A percentile compares a stretch with the other conserved stretches of the same genome.
Conservation (phyloP, 768 basidiomycete species). For the Aureoboletus auriporus region DNA sequence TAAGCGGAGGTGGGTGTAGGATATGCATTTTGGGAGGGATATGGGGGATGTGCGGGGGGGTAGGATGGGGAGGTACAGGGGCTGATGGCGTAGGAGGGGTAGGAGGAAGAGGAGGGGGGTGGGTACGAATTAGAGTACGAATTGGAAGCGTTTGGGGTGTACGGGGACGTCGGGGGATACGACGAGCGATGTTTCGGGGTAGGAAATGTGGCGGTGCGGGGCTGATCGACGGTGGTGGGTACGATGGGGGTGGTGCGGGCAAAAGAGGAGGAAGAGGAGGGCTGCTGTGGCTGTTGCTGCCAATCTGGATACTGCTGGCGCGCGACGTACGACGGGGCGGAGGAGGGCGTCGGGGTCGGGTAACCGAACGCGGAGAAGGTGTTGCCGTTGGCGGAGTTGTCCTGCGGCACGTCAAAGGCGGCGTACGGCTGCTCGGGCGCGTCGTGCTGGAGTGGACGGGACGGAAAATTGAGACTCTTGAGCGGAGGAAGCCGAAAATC, state of each 20-base stretch:
- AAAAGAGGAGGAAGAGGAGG: slow-evolving; percentile 10
- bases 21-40: slow-evolving; percentile 16
- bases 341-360: slow-evolving; percentile 20
- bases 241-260: slow-evolving; percentile 27
- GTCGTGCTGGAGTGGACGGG: slow-evolving; percentile 30
- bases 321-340: slow-evolving; percentile 16
- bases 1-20: slow-evolving; percentile 26
- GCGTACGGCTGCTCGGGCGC: slow-evolving; percentile 12
- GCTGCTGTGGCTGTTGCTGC: slow-evolving; percentile 18
- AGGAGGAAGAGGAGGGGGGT: slow-evolving; percentile 15
- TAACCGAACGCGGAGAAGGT: slow-evolving; percentile 20
- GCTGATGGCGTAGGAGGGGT: slow-evolving; percentile 17
- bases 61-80: slow-evolving; percentile 21
- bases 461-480: slow-evolving; percentile 67
- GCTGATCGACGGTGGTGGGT: slow-evolving; percentile 25
- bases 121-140: slow-evolving; percentile 10
- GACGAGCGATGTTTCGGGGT: slow-evolving; percentile 19
- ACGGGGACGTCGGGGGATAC: slow-evolving; percentile 18
- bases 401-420: slow-evolving; percentile 21
- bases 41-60: slow-evolving; percentile 8
- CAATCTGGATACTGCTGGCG: slow-evolving; percentile 21
- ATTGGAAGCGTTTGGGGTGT: slow-evolving; percentile 16
- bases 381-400: slow-evolving; percentile 13
- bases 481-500: slow-evolving; percentile 64
- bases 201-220: slow-evolving; percentile 12